These are phyloP conservation scores for Vanderwaltozyma tropicalis DNA, from an alignment of 805 yeast genomes.

Conservation along the genomic window DNA sequence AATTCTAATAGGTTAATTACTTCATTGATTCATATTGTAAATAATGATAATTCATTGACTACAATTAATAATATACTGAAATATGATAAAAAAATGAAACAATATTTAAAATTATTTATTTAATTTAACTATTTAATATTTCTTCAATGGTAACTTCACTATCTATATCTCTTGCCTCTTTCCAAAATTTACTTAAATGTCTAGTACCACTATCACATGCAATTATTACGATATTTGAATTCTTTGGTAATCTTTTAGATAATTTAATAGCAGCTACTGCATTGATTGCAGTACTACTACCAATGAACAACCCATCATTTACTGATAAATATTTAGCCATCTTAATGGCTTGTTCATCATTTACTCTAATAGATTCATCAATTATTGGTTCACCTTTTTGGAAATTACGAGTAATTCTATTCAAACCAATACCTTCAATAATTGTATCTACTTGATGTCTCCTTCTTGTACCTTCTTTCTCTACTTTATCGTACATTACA, in stretches of 20 bases:
- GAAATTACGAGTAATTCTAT: slow-evolving; percentile 77
- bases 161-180: slow-evolving; percentile 38
- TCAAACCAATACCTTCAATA: slow-evolving; percentile 89
- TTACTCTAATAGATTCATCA: slow-evolving; percentile 71
- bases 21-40: slow-evolving; percentile 10
- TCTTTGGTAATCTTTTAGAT: slow-evolving; percentile 41
- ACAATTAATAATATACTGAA: slow-evolving; percentile 13
- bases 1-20: slow-evolving; percentile 17
- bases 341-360: slow-evolving; percentile 67
- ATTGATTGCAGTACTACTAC: slow-evolving; percentile 87
- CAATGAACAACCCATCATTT: slow-evolving; percentile 83
- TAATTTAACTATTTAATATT: slow-evolving; percentile 12
- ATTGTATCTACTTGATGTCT: slow-evolving; percentile 94
- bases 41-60: slow-evolving; percentile 15
- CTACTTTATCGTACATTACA: slow-evolving; percentile 85
- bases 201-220: slow-evolving; percentile 90
- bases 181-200: slow-evolving; percentile 91
- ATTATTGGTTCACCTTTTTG: slow-evolving; percentile 55
- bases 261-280: slow-evolving; percentile 77
- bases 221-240: slow-evolving; percentile 66
- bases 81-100: not conserved
- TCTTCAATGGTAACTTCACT: slow-evolving; percentile 28
- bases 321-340: slow-evolving; percentile 82
- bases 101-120: not conserved
- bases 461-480: slow-evolving; percentile 85